Evolutionary conservation across 2,329 filamentous ascomycete species (phyloP).

Genomic region (Fusarium sp.): DNA sequence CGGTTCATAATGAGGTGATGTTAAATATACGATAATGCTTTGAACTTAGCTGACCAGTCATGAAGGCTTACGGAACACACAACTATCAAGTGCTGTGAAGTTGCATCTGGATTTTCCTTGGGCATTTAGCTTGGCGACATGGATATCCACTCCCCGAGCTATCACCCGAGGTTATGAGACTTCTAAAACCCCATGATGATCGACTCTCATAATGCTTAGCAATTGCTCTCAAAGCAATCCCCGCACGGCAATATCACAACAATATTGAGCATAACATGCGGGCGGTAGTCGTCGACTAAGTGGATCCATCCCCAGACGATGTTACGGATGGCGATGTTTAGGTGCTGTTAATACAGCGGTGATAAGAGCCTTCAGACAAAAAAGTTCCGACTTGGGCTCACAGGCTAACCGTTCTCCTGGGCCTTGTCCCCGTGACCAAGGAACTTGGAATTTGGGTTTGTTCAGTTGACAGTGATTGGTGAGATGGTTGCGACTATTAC

Average conservation of each 20-base stretch:
- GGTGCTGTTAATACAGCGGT: conserved; percentile 12
- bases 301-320: conserved; percentile 10
- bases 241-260: background rate
- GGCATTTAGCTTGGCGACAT: background rate
- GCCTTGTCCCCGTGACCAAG: background rate
- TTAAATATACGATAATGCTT: background rate
- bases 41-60: conserved; percentile 29
- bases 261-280: conserved; percentile 26
- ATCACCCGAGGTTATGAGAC: background rate
- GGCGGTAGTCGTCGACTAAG: conserved; percentile 17
- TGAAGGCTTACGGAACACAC: background rate
- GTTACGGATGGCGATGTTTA: background rate
- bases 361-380: conserved; percentile 2
- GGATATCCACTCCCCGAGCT: background rate
- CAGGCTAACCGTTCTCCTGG: conserved; percentile 6
- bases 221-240: conserved; percentile 6
- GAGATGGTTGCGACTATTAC: background rate
- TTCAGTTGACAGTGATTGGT: background rate
- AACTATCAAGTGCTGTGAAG: background rate
- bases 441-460: background rate
- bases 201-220: conserved; percentile 1
- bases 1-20: conserved; percentile 8
- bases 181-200: background rate
- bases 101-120: background rate
- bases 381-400: background rate